Evolutionary conservation across 2,329 filamentous ascomycete species (phyloP).

Genomic region (Madurella fahalii): DNA sequence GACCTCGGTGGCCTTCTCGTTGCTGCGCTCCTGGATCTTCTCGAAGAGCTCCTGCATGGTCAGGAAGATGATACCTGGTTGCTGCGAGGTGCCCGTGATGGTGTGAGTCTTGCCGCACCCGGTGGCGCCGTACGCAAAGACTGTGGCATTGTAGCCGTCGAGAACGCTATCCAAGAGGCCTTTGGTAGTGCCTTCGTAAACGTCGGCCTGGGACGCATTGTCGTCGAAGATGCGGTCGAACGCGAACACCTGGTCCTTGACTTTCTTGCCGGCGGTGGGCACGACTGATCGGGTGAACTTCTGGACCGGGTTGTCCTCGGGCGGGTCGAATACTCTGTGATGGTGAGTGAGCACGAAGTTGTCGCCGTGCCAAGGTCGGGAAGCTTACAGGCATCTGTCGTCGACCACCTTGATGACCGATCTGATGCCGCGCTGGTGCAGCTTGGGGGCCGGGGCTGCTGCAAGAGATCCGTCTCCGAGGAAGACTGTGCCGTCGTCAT

Average conservation of each 20-base stretch:
- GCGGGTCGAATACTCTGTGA: conserved; percentile 86
- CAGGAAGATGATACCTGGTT: conserved; percentile 96
- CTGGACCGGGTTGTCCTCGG: conserved; percentile 89
- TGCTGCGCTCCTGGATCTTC: conserved; percentile 79
- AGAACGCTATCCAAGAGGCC: conserved; percentile 89
- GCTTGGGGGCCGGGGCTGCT: conserved; percentile 76
- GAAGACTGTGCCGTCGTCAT: conserved; percentile 84
- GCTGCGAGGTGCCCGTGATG: conserved; percentile 85
- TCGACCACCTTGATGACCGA: conserved; percentile 95
- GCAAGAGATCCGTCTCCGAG: conserved; percentile 95
- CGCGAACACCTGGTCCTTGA: conserved; percentile 95
- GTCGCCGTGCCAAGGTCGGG: not conserved
- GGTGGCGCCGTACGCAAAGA: conserved; percentile 96
- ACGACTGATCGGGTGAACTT: conserved; percentile 80
- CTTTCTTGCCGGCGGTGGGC: conserved; percentile 74
- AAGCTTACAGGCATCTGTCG: conserved; percentile 84
- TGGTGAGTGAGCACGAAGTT: not conserved
- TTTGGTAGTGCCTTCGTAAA: conserved; percentile 91
- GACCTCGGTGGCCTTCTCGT: conserved; percentile 85
- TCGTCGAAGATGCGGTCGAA: conserved; percentile 98
- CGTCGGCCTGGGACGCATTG: conserved; percentile 83
- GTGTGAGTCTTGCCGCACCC: conserved; percentile 99
- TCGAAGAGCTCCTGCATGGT: conserved; percentile 99
- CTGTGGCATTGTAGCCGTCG: conserved; percentile 97
- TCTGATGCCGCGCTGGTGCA: conserved; percentile 80